Base-by-base conservation (phyloP, 164 flowering plant species). In the Magnolia officinalis region DNA sequence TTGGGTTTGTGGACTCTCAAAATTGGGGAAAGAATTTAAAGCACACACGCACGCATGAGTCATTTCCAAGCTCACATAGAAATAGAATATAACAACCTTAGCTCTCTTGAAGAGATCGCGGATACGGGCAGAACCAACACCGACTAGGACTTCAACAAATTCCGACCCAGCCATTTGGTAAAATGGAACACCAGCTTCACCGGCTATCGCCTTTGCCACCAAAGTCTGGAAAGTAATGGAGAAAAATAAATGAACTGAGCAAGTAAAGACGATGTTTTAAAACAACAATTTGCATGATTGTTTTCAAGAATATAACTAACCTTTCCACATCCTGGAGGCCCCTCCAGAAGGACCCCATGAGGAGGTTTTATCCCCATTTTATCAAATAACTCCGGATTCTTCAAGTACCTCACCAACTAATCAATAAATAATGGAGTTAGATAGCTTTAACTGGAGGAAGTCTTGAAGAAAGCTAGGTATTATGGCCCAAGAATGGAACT, bases 241-340 rank as follows among this genome's bases (percentile, higher is more conserved):
- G 2, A 74, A 67, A 13, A 13, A 65, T 23, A 50, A 50, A 49
- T 55, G 63, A 69, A 66, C 29, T 63, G 26, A 26, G 52, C 2
- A 19, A 72, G 9, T 16, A 24, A 20, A 70, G 31, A 6, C 13
- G 9, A 49, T 50, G 24, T n/a, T 50, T 55, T 4, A 6, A 23
- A 9, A 51, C 6, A 23, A 19, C 10, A 65, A 16, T 58, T 69
- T n/a, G 59, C 26, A 72, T 21, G 50, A 67, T 20, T 24, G 37
- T 0, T 23, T 55, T 26, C 61, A 69, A 73, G 63, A 72, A 63
- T 23, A n/a, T 23, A 79, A 85, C 87, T 66, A 51, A 93, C 99
- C 96, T 95, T 95, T 78, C 99, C 99, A 84, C 99, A 95, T 77
- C 99, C 99, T 74, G 98, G 98, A 82, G 97, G 98, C 10, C 98